Base-by-base conservation (phyloP, 768 basidiomycete genomes). In the Suillus decipiens region DNA sequence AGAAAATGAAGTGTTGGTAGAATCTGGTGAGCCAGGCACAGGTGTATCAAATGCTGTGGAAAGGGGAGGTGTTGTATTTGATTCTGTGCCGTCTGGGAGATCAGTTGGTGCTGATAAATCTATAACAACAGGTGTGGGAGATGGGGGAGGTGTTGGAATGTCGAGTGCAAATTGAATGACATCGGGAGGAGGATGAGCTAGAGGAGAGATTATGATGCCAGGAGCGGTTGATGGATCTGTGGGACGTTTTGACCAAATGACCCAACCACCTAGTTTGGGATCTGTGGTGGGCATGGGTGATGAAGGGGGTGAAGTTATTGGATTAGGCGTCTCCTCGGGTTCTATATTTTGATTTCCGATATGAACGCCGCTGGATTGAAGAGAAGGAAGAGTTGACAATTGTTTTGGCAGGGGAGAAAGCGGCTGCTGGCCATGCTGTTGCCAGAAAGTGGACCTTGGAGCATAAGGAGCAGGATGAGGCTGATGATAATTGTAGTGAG, bases 241-340 rank as follows among this genome's bases (percentile, higher is more conserved):
- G 0, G 90, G 90, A 31, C 89, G 83, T n/a, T 82, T 82, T 0
- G 90, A 89, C 89, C 89, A 92, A 42, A 92, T 83, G 5, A 85
- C 88, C 76, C 84, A 90, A 42, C 76, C 75, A 11, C 68, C 75
- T 39, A 51, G 31, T 11, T 31, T 56, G 31, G 60, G 64, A n/a
- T 58, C 50, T 56, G 24, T 31, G 4, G 36, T 24, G 15, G 45
- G n/a, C 8, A 66, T 57, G 10, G 56, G 43, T 14, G 41, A 36
- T 6, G 59, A 57, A 9, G 41, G 17, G n/a, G 61, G 50, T 24
- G 15, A 36, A 61, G 54, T 22, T 39, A 66, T 34, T 31, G 69
- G 62, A 59, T 60, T 66, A 5, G 77, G 73, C 9, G 75, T 73
- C 39, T 47, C 22, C 19, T 54, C n/a, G 60, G 50, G 54, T 59